Conservation (phyloP, 1,284 basidiomycete genomes). For the Boletus calvinii region DNA sequence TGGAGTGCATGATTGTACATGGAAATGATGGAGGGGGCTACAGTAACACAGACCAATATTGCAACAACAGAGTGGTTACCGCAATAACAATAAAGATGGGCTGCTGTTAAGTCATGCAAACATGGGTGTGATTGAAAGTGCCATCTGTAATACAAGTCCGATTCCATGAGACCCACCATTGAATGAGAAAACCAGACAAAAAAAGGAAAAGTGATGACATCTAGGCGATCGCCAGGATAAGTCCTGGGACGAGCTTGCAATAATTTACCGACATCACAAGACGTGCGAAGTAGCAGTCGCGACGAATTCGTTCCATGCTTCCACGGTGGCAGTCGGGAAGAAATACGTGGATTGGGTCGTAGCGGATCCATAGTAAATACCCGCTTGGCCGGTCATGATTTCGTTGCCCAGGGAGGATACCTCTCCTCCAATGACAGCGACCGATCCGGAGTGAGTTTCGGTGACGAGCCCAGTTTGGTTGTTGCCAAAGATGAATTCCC, state of each 20-base stretch:
- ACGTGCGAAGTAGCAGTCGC: conserved; percentile 12
- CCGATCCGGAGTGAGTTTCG: conserved; percentile 18
- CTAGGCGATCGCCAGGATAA: not conserved
- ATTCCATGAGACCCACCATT: not conserved
- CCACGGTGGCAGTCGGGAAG: conserved; percentile 52
- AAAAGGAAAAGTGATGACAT: not conserved
- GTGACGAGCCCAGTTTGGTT: conserved; percentile 52
- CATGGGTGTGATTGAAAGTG: conserved; percentile 32
- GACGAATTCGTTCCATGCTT: conserved; percentile 53
- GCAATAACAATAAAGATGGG: conserved; percentile 2
- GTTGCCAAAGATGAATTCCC: conserved; percentile 58
- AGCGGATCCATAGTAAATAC: conserved; percentile 51
- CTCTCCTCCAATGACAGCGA: conserved; percentile 56
- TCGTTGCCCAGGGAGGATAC: conserved; percentile 41
- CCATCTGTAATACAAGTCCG: conserved; percentile 5
- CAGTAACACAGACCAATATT: not conserved
- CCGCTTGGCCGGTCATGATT: conserved; percentile 49
- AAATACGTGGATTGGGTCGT: conserved; percentile 50
- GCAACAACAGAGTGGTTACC: not conserved
- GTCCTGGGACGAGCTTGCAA: not conserved
- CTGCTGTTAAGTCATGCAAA: not conserved
- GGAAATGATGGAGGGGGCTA: not conserved
- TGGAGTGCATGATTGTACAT: not conserved
- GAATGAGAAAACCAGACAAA: not conserved
- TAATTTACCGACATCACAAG: not conserved